Percentiles rank a stretch among this genome's conserved stretches.
These are phyloP conservation scores for Arxiozyma telluris DNA, from an alignment of 1,139 yeast species.

Conservation along the genomic window DNA sequence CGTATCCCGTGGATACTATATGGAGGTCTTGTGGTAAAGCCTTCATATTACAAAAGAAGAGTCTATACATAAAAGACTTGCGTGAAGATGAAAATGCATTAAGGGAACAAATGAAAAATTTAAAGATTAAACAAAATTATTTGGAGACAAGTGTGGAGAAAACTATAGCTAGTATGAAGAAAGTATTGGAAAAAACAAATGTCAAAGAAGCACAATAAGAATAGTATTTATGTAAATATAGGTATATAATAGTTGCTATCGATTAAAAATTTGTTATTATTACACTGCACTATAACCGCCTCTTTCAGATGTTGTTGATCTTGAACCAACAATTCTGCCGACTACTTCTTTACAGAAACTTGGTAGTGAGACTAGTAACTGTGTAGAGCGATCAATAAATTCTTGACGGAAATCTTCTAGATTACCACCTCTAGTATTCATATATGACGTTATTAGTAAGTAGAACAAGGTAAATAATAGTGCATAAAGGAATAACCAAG, in stretches of 20 bases:
- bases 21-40: slow-evolving; percentile 87
- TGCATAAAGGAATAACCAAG: slow-evolving; percentile 61
- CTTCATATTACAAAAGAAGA: slow-evolving; percentile 39
- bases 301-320: slow-evolving; percentile 36
- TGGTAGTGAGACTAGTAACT: slow-evolving; percentile 56
- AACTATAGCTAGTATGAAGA: slow-evolving; percentile 51
- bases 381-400: slow-evolving; percentile 59
- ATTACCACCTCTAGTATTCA: slow-evolving; percentile 37
- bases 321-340: slow-evolving; percentile 59
- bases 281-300: slow-evolving; percentile 90
- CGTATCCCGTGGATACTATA: slow-evolving; percentile 39
- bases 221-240: neutral
- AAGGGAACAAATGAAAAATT: slow-evolving; percentile 49
- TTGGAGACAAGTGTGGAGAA: slow-evolving; percentile 71
- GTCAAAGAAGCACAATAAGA: slow-evolving; percentile 1
- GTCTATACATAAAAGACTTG: slow-evolving; percentile 44
- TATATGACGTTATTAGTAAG: slow-evolving; percentile 74
- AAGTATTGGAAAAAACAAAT: slow-evolving; percentile 8
- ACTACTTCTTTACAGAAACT: slow-evolving; percentile 61
- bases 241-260: slow-evolving; percentile 5
- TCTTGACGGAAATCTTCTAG: slow-evolving; percentile 49
- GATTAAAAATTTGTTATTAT: slow-evolving; percentile 8
- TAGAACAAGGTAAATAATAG: slow-evolving; percentile 63
- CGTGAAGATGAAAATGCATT: slow-evolving; percentile 45
- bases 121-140: slow-evolving; percentile 62